These are phyloP conservation scores for Setaria viridis DNA, from an alignment of 202 grass and related monocot species.

Conservation along the genomic window DNA sequence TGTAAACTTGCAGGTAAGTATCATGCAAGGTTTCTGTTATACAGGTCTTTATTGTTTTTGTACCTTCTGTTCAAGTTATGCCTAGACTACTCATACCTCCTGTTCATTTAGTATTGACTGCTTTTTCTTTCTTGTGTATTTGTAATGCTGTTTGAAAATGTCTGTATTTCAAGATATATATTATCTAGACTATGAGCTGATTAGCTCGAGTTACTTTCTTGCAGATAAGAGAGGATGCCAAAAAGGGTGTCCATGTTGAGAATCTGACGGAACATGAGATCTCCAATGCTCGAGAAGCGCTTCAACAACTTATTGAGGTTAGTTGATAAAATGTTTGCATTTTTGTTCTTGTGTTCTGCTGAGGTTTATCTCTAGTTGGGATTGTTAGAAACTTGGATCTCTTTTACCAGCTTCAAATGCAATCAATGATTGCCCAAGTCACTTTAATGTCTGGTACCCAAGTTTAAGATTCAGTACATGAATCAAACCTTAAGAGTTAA, in stretches of 20 bases:
- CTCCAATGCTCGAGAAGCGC: constrained; percentile 88
- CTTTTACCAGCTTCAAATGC: neutral
- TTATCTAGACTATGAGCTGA: neutral
- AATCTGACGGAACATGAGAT: constrained; percentile 85
- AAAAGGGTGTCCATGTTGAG: constrained; percentile 94
- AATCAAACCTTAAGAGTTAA: neutral
- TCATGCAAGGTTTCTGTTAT: neutral
- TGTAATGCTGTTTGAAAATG: constrained; percentile 16
- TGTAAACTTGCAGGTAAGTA: constrained; percentile 86
- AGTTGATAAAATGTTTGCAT: neutral
- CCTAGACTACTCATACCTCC: neutral
- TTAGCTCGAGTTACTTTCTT: constrained; percentile 10
- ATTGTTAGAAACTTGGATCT: constrained; percentile 13
- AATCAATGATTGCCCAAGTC: neutral
- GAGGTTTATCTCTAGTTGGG: neutral
- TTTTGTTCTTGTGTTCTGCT: neutral
- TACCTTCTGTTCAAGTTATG: neutral
- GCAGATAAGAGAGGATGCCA: constrained; percentile 97
- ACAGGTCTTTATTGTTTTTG: neutral
- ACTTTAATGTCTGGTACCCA: constrained; percentile 8
- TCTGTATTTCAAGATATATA: constrained; percentile 16
- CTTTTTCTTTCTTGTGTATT: neutral
- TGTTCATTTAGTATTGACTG: neutral
- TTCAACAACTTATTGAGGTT: constrained; percentile 75
- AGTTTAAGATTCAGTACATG: constrained; percentile 31